phyloP scores from a whole-genome alignment of 148 eudicot species.

The Vaccinium vitisidaea region DNA sequence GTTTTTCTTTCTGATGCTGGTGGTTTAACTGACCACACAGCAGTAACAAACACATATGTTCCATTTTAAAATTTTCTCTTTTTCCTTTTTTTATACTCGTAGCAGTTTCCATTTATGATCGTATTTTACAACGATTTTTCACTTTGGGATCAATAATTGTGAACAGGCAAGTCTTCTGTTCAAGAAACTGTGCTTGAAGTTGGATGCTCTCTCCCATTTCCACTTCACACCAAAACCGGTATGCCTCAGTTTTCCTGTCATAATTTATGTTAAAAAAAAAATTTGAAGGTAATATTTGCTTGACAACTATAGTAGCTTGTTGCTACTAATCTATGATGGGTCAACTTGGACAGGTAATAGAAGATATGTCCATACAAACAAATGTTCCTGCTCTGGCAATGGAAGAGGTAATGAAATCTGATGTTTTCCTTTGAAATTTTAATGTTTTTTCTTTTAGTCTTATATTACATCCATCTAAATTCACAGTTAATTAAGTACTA shows the following conservation, averaged over 20 bases:
- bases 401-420: conserved; percentile 73
- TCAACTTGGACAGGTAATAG: conserved; percentile 60
- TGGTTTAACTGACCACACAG: conserved; percentile 1
- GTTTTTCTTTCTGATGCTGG: neutral
- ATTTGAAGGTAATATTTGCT: neutral
- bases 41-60: neutral
- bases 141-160: neutral
- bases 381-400: conserved; percentile 95
- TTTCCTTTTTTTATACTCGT: neutral
- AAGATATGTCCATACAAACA: conserved; percentile 84
- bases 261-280: neutral
- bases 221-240: conserved; percentile 98
- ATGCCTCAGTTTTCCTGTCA: conserved; percentile 20
- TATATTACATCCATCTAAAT: neutral
- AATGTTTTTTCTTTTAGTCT: neutral
- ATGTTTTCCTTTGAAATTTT: neutral
- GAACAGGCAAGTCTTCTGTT: conserved; percentile 70
- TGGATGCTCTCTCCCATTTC: conserved; percentile 98
- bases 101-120: neutral
- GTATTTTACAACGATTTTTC: neutral
- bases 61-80: neutral
- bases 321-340: conserved; percentile 9
- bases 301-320: neutral
- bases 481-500: neutral
- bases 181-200: conserved; percentile 74